A percentile compares a stretch with the other conserved stretches of the same genome.
Evolutionary conservation across 2,329 filamentous ascomycete species (phyloP).

Genomic region (Pseudofabraea citricarpa): DNA sequence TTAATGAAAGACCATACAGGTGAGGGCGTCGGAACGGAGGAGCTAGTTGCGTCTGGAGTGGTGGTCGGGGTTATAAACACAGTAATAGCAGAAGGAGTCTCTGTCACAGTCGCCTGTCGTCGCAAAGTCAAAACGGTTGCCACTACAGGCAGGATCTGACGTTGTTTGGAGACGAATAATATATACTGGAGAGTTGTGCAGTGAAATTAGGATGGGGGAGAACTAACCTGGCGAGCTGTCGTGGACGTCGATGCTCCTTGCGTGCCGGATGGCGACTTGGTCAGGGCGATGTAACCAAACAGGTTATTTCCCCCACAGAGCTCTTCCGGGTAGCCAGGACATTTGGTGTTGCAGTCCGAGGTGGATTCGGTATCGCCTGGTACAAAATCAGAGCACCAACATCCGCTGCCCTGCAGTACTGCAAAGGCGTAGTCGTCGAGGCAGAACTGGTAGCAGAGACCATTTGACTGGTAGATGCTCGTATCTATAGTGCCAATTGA

Average conservation of each 20-base stretch:
- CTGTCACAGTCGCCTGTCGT: slow-evolving; percentile 25
- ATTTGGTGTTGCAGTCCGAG: slow-evolving; percentile 48
- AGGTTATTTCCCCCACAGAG: slow-evolving; percentile 57
- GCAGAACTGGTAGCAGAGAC: slow-evolving; percentile 61
- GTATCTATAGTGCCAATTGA: slow-evolving; percentile 35
- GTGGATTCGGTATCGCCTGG: slow-evolving; percentile 43
- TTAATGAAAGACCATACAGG: slow-evolving; percentile 30
- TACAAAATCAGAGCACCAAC: slow-evolving; percentile 71
- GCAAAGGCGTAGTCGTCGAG: slow-evolving; percentile 56
- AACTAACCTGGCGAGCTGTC: slow-evolving; percentile 21
- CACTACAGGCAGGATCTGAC: slow-evolving; percentile 16
- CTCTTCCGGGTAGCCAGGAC: slow-evolving; percentile 66
- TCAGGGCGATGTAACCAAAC: slow-evolving; percentile 62
- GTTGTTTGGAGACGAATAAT: slow-evolving; percentile 1
- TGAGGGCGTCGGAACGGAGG: slow-evolving; percentile 6
- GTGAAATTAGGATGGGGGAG: background rate
- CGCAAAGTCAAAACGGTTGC: slow-evolving; percentile 27
- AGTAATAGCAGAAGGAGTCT: slow-evolving; percentile 25
- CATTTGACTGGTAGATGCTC: slow-evolving; percentile 63
- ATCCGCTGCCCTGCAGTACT: slow-evolving; percentile 58
- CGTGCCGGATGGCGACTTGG: slow-evolving; percentile 53
- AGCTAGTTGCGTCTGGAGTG: slow-evolving; percentile 4
- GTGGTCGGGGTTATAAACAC: slow-evolving; percentile 3
- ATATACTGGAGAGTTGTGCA: background rate
- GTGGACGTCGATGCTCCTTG: slow-evolving; percentile 13